These are phyloP conservation scores for Phaeosphaeriaceae sp. DNA, from an alignment of 2,329 filamentous ascomycete genomes.

Conservation along the genomic window DNA sequence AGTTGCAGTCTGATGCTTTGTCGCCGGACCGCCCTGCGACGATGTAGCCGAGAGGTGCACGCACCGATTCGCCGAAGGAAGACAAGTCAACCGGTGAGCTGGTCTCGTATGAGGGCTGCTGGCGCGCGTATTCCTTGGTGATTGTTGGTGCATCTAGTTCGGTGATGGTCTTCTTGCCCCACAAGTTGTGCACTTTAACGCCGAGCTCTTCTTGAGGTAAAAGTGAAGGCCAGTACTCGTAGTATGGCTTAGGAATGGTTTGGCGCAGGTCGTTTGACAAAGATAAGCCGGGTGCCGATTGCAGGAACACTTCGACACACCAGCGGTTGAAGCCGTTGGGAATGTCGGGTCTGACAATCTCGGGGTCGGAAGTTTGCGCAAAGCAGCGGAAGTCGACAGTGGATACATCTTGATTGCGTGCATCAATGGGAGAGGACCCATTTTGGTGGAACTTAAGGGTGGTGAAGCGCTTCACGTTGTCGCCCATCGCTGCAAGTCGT, in stretches of 20 bases:
- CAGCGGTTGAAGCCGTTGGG: constrained; percentile 36
- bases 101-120: constrained; percentile 42
- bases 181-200: constrained; percentile 26
- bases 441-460: constrained; percentile 39
- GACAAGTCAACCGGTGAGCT: constrained; percentile 10
- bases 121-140: constrained; percentile 23
- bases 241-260: constrained; percentile 31
- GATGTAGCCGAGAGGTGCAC: constrained; percentile 46
- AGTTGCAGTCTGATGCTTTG: constrained; percentile 31
- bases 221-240: constrained; percentile 35
- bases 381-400: constrained; percentile 48
- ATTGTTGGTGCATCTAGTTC: constrained; percentile 17
- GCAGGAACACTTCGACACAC: constrained; percentile 43
- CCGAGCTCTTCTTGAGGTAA: constrained; percentile 30
- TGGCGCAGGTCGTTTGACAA: constrained; percentile 31
- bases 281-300: constrained; percentile 52
- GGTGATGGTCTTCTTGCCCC: constrained; percentile 11
- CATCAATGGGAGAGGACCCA: constrained; percentile 34
- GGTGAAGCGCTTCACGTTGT: constrained; percentile 25
- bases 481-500: constrained; percentile 25
- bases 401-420: constrained; percentile 42
- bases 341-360: constrained; percentile 29
- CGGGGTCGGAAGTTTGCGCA: constrained; percentile 27
- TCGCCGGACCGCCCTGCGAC: constrained; percentile 36
- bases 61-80: constrained; percentile 22